Percentiles rank a stretch among this genome's conserved stretches.
These are phyloP conservation scores for Amaranthus cruentus DNA, from an alignment of 148 eudicot species.

Conservation along the genomic window DNA sequence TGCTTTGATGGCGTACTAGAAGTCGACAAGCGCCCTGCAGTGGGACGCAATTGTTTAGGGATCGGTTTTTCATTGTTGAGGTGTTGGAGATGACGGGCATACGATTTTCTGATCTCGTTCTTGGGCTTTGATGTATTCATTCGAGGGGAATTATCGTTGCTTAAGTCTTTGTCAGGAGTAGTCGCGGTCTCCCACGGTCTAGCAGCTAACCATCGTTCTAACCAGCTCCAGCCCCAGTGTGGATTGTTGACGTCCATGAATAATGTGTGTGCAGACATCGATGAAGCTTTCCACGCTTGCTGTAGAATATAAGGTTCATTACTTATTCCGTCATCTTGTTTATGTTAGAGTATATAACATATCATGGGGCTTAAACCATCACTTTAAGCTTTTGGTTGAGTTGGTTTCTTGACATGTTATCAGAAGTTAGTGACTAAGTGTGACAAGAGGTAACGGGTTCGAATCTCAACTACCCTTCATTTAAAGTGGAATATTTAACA, in stretches of 20 bases:
- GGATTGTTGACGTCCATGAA: slow-evolving; percentile 81
- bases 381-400: too few relatives aligned
- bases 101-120: slow-evolving; percentile 18
- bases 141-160: slow-evolving; percentile 46
- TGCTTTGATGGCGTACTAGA: slow-evolving; percentile 38
- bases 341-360: too few relatives aligned
- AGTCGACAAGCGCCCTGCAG: slow-evolving; percentile 38
- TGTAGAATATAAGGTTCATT: slow-evolving; percentile 33
- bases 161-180: slow-evolving; percentile 36
- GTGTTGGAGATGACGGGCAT: slow-evolving; percentile 32
- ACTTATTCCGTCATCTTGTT: too few relatives aligned
- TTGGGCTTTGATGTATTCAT: slow-evolving; percentile 11
- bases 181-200: slow-evolving; percentile 61
- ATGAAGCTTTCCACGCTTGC: slow-evolving; percentile 83
- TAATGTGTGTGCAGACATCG: slow-evolving; percentile 51
- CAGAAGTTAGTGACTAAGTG: too few relatives aligned
- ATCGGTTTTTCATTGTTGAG: not conserved
- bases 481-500: too few relatives aligned
- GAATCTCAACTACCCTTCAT: too few relatives aligned
- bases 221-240: slow-evolving; percentile 99
- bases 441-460: too few relatives aligned
- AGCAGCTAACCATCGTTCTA: slow-evolving; percentile 88
- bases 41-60: slow-evolving; percentile 34
- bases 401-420: too few relatives aligned
- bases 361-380: too few relatives aligned